These are phyloP conservation scores for Penicillium tannophilum DNA, from an alignment of 495 filamentous ascomycete species.

Conservation along the genomic window DNA sequence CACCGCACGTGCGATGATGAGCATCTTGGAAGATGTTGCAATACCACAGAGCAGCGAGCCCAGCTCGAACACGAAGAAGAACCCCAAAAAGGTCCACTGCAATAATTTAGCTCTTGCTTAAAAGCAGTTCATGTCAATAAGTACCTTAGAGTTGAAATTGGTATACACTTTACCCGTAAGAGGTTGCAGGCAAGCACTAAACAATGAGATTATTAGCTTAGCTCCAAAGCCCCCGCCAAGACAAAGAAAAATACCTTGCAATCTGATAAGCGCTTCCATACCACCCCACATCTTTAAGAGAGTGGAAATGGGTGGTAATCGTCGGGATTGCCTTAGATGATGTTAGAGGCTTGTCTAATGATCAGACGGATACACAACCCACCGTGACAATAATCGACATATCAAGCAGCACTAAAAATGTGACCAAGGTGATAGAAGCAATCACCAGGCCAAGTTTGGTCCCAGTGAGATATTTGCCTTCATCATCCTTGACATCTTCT, in stretches of 20 bases:
- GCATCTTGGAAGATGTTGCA: constrained; percentile 42
- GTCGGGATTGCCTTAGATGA: constrained; percentile 36
- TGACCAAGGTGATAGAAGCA: constrained; percentile 18
- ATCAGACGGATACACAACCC: not conserved
- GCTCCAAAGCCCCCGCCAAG: not conserved
- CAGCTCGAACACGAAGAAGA: constrained; percentile 44
- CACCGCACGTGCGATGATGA: constrained; percentile 50
- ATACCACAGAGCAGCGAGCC: constrained; percentile 48
- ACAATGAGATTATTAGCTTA: constrained; percentile 1
- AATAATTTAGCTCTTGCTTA: not conserved
- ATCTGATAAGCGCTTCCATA: constrained; percentile 50
- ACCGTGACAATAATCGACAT: constrained; percentile 24
- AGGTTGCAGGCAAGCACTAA: constrained; percentile 47
- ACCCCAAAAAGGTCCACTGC: constrained; percentile 37
- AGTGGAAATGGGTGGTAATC: constrained; percentile 48
- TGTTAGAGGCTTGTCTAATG: not conserved
- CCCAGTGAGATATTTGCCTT: constrained; percentile 19
- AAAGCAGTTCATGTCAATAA: not conserved
- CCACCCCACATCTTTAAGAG: constrained; percentile 47
- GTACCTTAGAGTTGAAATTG: constrained; percentile 46
- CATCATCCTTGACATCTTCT: constrained; percentile 6
- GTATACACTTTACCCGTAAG: constrained; percentile 50
- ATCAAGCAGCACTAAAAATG: constrained; percentile 23
- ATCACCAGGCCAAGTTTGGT: constrained; percentile 15
- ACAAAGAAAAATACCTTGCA: constrained; percentile 29